phyloP scores from a whole-genome alignment of 306 rosid species.

The Ochetophila trinervis region DNA sequence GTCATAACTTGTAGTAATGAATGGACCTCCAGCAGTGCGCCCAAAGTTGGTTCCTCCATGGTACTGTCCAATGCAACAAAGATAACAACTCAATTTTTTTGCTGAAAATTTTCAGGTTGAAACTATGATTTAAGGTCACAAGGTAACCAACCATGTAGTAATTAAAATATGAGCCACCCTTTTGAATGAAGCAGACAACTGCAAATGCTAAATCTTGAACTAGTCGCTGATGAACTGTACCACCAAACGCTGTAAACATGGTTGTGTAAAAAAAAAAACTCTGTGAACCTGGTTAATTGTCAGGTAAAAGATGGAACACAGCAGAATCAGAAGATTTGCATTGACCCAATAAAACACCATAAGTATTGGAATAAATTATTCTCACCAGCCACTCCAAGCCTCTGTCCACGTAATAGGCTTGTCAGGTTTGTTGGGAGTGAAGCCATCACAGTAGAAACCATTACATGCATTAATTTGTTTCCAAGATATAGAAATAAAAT shows the following conservation, averaged over 20 bases:
- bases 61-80: slow-evolving; percentile 52
- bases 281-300: slow-evolving; percentile 43
- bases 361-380: slow-evolving; percentile 1
- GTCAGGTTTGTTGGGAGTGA: too few relatives aligned
- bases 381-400: too few relatives aligned
- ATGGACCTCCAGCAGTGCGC: slow-evolving; percentile 96
- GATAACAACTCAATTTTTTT: slow-evolving; percentile 7
- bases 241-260: slow-evolving; percentile 94
- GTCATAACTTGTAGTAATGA: slow-evolving; percentile 88
- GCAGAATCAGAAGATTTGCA: slow-evolving; percentile 14
- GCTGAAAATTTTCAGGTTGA: too few relatives aligned
- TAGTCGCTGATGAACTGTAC: slow-evolving; percentile 65
- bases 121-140: too few relatives aligned
- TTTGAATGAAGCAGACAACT: too few relatives aligned
- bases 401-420: too few relatives aligned
- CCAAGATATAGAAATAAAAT: too few relatives aligned
- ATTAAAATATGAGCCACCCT: slow-evolving; percentile 82
- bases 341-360: slow-evolving; percentile 10
- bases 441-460: too few relatives aligned
- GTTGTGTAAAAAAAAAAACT: too few relatives aligned
- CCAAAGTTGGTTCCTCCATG: slow-evolving; percentile 99
- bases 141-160: slow-evolving; percentile 88
- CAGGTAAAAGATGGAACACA: slow-evolving; percentile 1
- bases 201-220: slow-evolving; percentile 91
- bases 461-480: too few relatives aligned